Evolutionary conservation across 768 basidiomycete genomes (phyloP).

Genomic region (Cytidiella melzeri): DNA sequence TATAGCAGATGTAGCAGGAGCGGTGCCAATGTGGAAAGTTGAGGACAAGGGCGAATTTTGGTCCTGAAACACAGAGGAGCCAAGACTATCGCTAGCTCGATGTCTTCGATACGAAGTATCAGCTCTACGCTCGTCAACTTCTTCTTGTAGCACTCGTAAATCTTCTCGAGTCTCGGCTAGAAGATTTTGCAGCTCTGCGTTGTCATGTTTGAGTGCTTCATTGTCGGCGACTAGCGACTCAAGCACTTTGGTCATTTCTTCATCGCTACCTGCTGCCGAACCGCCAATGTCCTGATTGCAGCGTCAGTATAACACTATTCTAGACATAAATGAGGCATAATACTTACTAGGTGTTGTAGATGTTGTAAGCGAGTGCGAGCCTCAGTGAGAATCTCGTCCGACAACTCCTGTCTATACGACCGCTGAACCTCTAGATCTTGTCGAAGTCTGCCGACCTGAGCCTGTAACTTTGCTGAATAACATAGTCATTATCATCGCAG

Average conservation of each 20-base stretch:
- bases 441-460: conserved; percentile 58
- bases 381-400: conserved; percentile 61
- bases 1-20: conserved; percentile 15
- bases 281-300: conserved; percentile 37
- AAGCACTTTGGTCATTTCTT: conserved; percentile 62
- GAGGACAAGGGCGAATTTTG: conserved; percentile 16
- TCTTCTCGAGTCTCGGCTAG: conserved; percentile 77
- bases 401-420: conserved; percentile 54
- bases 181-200: conserved; percentile 69
- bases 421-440: conserved; percentile 57
- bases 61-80: conserved; percentile 9
- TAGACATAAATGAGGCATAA: background rate
- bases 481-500: background rate
- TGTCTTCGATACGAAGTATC: conserved; percentile 22
- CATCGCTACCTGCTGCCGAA: conserved; percentile 35
- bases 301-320: background rate
- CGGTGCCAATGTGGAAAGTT: conserved; percentile 20
- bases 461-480: conserved; percentile 57
- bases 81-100: conserved; percentile 16
- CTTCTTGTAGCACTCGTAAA: conserved; percentile 57
- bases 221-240: conserved; percentile 87
- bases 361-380: conserved; percentile 57
- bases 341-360: conserved; percentile 52
- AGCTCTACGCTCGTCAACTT: conserved; percentile 68
- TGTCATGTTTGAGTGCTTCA: conserved; percentile 75